A percentile compares a stretch with the other conserved stretches of the same genome.
phyloP scores from a whole-genome alignment of 192 early-diverging fungal genomes.

The Entomortierella lignicola region DNA sequence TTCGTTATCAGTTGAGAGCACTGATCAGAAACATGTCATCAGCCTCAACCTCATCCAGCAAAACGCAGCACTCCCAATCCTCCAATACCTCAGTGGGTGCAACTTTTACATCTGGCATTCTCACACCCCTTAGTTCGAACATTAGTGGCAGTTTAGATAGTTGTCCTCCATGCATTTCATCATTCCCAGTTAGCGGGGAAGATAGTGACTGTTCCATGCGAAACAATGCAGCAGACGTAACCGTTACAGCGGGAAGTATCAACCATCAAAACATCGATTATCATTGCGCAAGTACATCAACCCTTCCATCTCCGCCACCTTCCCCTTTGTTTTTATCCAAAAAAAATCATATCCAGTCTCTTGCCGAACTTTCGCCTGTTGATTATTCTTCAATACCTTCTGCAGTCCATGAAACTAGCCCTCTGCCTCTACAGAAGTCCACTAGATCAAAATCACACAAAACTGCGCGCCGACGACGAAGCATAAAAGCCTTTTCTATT shows the following conservation, averaged over 20 bases:
- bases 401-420: background rate
- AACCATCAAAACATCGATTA: background rate
- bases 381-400: background rate
- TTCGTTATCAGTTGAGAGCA: slow-evolving; percentile 20
- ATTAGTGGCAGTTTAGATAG: background rate
- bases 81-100: background rate
- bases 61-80: background rate
- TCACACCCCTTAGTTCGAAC: background rate
- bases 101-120: background rate
- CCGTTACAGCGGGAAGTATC: background rate
- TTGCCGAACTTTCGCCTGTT: background rate
- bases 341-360: background rate
- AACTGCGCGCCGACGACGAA: background rate
- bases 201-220: background rate
- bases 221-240: background rate
- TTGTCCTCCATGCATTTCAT: background rate
- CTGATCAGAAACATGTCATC: slow-evolving; percentile 39
- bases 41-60: slow-evolving; percentile 22
- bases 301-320: slow-evolving; percentile 4
- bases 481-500: slow-evolving; percentile 8
- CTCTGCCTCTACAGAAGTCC: background rate
- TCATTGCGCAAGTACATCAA: background rate
- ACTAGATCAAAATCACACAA: slow-evolving; percentile 2
- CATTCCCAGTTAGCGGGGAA: slow-evolving; percentile 6
- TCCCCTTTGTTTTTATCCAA: background rate